Base-by-base conservation (phyloP, 345 rosid species). In the Balakata baccata region DNA sequence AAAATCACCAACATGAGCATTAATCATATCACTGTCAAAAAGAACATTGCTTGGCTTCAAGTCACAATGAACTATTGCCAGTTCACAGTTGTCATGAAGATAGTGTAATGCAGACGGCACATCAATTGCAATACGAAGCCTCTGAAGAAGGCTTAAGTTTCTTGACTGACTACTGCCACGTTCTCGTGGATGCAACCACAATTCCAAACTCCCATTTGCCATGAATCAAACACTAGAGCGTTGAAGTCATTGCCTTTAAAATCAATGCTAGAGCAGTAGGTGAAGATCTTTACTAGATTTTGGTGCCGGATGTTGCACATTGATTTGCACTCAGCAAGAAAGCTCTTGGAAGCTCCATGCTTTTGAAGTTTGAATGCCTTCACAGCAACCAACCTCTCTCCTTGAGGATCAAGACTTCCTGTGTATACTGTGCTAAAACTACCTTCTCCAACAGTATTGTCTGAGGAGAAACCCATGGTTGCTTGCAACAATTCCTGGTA, bases 1-100 rank as follows among this genome's bases (percentile, higher is more conserved):
- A 25, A 76, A 70, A 52, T 76, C 78, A 46, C 52, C 66, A 14
- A 60, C 78, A 46, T 60, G 74, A 16, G 2, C 34, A 29, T 29
- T n/a, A n/a, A n/a, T 29, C 34, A 29, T 29, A 29, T 29, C 34
- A 29, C 34, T 29, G 34, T 29, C 34, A 29, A 29, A 29, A 29
- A 29, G 34, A 29, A 29, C 2, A 29, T 29, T 29, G 34, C 34
- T 2, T 29, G 34, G 34, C 34, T 29, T 29, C 34, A 29, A 29
- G 34, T 29, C 34, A 29, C 34, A 29, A 29, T 29, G 34, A 29
- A 29, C 34, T 1, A 29, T 29, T 29, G 34, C 34, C n/a, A 2
- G 34, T 29, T 29, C 34, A 29, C 34, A 29, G 34, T 29, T 1
- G 34, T 29, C 34, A 29, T 29, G 34, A 29, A 29, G 34, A 29